A percentile compares a stretch with the other conserved stretches of the same genome.
These are phyloP conservation scores for Pyrrhoderma lamaoense DNA, from an alignment of 1,284 basidiomycete genomes.

Conservation along the genomic window DNA sequence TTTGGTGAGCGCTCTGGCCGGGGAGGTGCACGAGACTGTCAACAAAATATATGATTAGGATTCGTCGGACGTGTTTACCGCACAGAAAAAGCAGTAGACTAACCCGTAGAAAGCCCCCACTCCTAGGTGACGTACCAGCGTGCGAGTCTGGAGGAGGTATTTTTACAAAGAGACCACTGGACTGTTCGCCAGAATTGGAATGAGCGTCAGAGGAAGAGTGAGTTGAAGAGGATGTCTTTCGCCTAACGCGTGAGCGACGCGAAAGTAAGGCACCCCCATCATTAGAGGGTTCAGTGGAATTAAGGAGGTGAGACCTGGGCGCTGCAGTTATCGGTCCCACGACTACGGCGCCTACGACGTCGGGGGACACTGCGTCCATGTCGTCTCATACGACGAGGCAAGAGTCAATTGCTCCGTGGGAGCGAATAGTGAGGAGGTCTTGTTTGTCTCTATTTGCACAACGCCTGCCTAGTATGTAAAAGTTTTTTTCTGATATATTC, in stretches of 20 bases:
- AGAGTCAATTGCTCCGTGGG: too few species aligned
- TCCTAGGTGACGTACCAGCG: conserved; percentile 11
- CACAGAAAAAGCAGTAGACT: not conserved
- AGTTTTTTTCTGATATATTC: too few species aligned
- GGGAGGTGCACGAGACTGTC: conserved; percentile 10
- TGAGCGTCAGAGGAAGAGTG: conserved; percentile 13
- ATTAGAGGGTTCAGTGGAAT: not conserved
- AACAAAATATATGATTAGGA: conserved; percentile 2
- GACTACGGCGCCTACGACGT: too few species aligned
- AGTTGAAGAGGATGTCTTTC: conserved; percentile 10
- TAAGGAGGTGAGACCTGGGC: too few species aligned
- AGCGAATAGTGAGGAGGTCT: too few species aligned
- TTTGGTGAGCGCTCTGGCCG: conserved; percentile 13
- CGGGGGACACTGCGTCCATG: too few species aligned
- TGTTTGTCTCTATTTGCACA: too few species aligned
- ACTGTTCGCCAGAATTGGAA: conserved; percentile 14
- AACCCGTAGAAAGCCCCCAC: conserved; percentile 5
- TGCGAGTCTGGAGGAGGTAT: conserved; percentile 9
- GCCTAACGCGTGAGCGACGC: conserved; percentile 13
- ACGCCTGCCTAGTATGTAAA: too few species aligned
- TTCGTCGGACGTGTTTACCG: not conserved
- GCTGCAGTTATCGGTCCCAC: too few species aligned
- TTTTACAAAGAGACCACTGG: conserved; percentile 17
- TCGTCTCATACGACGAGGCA: too few species aligned
- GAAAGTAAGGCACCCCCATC: conserved; percentile 9